Percentiles rank a stretch among this genome's conserved stretches.
These are phyloP conservation scores for Kazachstania bromeliacearum DNA, from an alignment of 805 yeast species.

Conservation along the genomic window DNA sequence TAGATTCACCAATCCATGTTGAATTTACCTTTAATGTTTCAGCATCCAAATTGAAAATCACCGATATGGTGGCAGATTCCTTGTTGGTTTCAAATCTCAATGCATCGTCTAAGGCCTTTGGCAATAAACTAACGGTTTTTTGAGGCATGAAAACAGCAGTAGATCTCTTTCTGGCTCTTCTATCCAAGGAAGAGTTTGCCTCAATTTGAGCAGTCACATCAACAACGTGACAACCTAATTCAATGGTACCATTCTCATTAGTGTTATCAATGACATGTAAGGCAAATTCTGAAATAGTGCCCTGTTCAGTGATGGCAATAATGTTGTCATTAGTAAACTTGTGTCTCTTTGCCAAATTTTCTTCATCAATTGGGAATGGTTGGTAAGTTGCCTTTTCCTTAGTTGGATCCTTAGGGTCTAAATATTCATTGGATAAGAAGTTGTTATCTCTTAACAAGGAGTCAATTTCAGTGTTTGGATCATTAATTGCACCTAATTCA, in stretches of 20 bases:
- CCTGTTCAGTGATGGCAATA: conserved; percentile 28
- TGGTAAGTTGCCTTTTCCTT: conserved; percentile 22
- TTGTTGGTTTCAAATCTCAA: conserved; percentile 54
- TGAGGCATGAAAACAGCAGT: conserved; percentile 85
- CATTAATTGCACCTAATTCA: conserved; percentile 74
- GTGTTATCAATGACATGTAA: conserved; percentile 51
- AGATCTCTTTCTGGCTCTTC: conserved; percentile 84
- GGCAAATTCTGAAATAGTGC: conserved; percentile 57
- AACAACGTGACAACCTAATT: conserved; percentile 76
- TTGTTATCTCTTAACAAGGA: conserved; percentile 84
- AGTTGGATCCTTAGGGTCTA: conserved; percentile 33
- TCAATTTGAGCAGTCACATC: conserved; percentile 68
- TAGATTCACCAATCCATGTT: conserved; percentile 67
- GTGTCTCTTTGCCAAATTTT: conserved; percentile 12
- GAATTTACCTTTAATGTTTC: conserved; percentile 61
- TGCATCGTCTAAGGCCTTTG: conserved; percentile 49
- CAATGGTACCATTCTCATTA: conserved; percentile 45
- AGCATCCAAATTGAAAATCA: conserved; percentile 72
- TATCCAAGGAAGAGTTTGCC: conserved; percentile 69
- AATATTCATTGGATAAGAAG: conserved; percentile 71
- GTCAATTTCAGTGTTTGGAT: conserved; percentile 69
- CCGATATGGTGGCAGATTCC: conserved; percentile 59
- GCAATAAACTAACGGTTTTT: conserved; percentile 54
- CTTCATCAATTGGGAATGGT: conserved; percentile 17
- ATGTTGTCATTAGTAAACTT: conserved; percentile 20